These are phyloP conservation scores for Geotrichum aggregatum DNA, from an alignment of 1,139 yeast genomes.

Conservation along the genomic window DNA sequence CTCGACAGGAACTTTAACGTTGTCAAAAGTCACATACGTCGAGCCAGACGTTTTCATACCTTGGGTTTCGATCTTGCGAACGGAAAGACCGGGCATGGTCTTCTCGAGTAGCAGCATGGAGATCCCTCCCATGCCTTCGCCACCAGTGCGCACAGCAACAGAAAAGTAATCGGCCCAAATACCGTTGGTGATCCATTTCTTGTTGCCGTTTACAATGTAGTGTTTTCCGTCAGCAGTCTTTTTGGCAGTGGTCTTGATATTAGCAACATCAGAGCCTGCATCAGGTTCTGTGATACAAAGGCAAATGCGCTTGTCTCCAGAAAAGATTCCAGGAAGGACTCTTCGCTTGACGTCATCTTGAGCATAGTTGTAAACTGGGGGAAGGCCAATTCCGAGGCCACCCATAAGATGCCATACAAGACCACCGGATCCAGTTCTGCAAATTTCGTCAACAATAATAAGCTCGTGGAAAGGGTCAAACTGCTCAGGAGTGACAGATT, in stretches of 20 bases:
- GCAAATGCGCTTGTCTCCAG: constrained; percentile 43
- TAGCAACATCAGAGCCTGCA: constrained; percentile 47
- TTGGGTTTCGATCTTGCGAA: constrained; percentile 42
- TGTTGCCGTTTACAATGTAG: constrained; percentile 44
- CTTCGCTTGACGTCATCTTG: constrained; percentile 36
- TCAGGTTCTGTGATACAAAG: constrained; percentile 44
- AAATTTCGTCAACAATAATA: constrained; percentile 40
- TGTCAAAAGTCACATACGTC: constrained; percentile 43
- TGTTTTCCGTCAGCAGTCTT: constrained; percentile 42
- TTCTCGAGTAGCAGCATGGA: constrained; percentile 43
- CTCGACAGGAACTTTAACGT: constrained; percentile 46
- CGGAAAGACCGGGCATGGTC: constrained; percentile 41
- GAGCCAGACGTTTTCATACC: constrained; percentile 44
- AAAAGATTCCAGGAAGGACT: constrained; percentile 38
- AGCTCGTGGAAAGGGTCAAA: constrained; percentile 41
- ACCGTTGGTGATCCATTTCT: constrained; percentile 48
- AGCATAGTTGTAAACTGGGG: constrained; percentile 41
- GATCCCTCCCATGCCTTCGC: constrained; percentile 42
- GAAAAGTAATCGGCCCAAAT: constrained; percentile 44
- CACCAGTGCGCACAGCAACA: constrained; percentile 46
- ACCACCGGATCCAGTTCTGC: constrained; percentile 44
- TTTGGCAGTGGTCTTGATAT: constrained; percentile 41
- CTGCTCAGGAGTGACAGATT: constrained; percentile 38
- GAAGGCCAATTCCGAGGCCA: constrained; percentile 43
- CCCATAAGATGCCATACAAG: constrained; percentile 42